Base-by-base conservation (phyloP, 352 stramenopile species). In the Phytophthora capsici region DNA sequence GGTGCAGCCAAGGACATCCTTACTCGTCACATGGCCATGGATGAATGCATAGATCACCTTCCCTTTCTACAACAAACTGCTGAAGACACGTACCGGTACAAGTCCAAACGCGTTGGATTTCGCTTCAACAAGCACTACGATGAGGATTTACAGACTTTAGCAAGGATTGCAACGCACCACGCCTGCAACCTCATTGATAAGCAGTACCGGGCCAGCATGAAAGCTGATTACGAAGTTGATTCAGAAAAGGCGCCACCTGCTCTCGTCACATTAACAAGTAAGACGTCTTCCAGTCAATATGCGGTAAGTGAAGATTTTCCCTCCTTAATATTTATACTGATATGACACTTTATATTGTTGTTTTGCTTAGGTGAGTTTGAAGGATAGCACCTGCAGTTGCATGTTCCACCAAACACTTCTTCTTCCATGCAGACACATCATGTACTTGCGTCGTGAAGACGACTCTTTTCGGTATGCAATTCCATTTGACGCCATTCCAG, bases 21-120 rank as follows among this genome's bases (percentile, higher is more conserved):
- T 0, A 6, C 50, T 17, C 17, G 56, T 1, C 50, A 68, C 13
- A 41, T 62, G 34, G 6, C 41, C 19, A 55, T 60, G 49, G 32
- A 66, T 20, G 58, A 66, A 9, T 60, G 48, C n/a, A 48, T 54
- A 34, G 38, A 66, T 3, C 28, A 53, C 5, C 13, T 66, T 0
- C 49, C 57, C 2, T 61, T 60, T 2, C 20, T 67, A 3, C 58
- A 66, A 22, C 58, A 66, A 14, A 44, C 48, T 0, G 22, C 48
- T 9, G 38, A 60, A 37, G 40, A 66, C 20, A 6, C 38, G 2
- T 66, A 58, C 17, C 2, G 8, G 3, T 1, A 9, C 1, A 58
- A 66, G 17, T 12, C 36, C 3, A 57, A 56, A 20, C 34, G 56
- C 12, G 56, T 64, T 4, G 56, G n/a, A 1, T 48, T 16, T 37